Evolutionary conservation across 139 green algal genomes (phyloP), one percentile per base, ranked within the genome.

Genomic region (Diplosphaera chodatii): DNA sequence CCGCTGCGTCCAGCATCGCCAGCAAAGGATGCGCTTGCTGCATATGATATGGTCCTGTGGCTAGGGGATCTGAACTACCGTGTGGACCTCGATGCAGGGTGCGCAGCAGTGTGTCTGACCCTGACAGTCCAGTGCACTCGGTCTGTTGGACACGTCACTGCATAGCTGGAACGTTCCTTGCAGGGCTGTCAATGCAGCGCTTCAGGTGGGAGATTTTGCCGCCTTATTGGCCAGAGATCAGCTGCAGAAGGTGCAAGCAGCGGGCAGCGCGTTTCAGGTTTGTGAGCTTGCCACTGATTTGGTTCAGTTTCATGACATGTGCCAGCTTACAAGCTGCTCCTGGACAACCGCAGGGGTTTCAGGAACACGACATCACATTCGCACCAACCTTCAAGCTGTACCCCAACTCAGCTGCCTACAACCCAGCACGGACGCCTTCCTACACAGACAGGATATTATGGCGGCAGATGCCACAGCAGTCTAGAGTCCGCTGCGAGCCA

Each of bases 351-450:
- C 74, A 85, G 78, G 88, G 86, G 32, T 92, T 95, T 67, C 40
- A 82, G 16, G 90, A 96, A 75, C 84, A 81, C 29, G 65, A 74
- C 16, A 82, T 96, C 37, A 66, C 69, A 21, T 96, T 96, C 62
- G 74, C 85, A 0, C 90, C 90, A 33, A 96, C 90, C 21, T 96
- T 91, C 83, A 96, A 96, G 78, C 92, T 89, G 77, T 63, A 82
- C 64, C 71, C 63, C 1, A 68, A 64, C 48, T 84, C 76, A 23
- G 71, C 80, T 18, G 65, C 72, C 5, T 92, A 91, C 78, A 77
- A 84, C 67, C 56, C 71, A 29, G 72, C 73, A 55, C 83, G 85
- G n/a, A 75, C 81, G 2, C 85, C 87, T 18, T 86, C 83, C n/a
- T 92, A 84, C 85, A 88, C 82, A 1, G 87, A 92, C 76, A 70